Evolutionary conservation across 169 alveolate species (phyloP), one percentile per base, ranked within the genome.

Genomic region (Cryptosporidium tyzzeri): DNA sequence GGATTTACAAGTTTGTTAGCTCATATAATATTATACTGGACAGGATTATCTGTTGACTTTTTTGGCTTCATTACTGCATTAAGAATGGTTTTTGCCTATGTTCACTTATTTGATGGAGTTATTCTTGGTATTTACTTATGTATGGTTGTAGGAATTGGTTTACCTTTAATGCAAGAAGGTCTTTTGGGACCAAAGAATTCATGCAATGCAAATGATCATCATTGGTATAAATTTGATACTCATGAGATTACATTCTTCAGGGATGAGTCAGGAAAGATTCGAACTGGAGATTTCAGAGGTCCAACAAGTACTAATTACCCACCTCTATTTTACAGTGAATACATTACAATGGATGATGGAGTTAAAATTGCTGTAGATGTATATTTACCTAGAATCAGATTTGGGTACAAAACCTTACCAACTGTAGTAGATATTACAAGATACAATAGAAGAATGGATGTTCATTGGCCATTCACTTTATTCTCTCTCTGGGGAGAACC

Each of bases 401-500:
- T 62, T 16, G 45, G 51, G n/a, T 61, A 50, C 23, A 44, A 70
- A n/a, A 45, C 85, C 14, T 55, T 85, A 1, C 92, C 94, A 12
- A 73, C 91, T 9, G 85, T 85, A 21, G 85, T 92, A 7, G 93
- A 89, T 48, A 91, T 92, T 39, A 92, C 94, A 48, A 62, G 94
- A 53, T 92, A 92, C 44, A 91, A 91, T 75, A 37, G 94, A 39
- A 61, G 94, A 41, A 91, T 91, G 70, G 87, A 85, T 51, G 91
- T 84, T 18, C 89, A 69, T 55, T 92, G 94, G 94, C 94, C 94
- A 26, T 91, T 91, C 37, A 84, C 94, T 9, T 69, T 92, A 51
- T 91, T 92, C 39, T 84, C 92, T n/a, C 75, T 92, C 41, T 92
- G 94, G 94, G 75, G 86, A 10, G 91, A 91, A 10, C 94, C 93